These are phyloP conservation scores for Strobilomyces confusus DNA, from an alignment of 768 basidiomycete genomes.

Conservation along the genomic window DNA sequence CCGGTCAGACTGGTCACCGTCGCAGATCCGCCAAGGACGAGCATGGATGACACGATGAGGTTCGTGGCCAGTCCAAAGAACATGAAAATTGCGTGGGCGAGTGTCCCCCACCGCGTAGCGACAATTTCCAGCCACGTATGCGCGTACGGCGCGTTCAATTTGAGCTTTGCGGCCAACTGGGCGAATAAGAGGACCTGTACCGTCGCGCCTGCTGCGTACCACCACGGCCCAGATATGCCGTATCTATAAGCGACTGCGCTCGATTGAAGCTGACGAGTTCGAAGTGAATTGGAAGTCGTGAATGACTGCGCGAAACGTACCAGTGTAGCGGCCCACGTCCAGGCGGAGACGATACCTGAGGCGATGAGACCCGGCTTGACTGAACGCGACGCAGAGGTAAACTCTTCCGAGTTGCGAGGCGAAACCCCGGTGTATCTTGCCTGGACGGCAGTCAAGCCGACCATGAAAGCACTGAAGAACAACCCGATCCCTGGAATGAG, in stretches of 20 bases:
- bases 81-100: constrained; percentile 82
- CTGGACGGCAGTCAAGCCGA: constrained; percentile 74
- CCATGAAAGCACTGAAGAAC: constrained; percentile 83
- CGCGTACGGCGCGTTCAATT: constrained; percentile 83
- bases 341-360: constrained; percentile 87
- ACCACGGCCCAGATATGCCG: constrained; percentile 84
- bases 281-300: not conserved
- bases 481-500: constrained; percentile 67
- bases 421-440: constrained; percentile 80
- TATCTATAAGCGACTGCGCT: constrained; percentile 84
- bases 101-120: constrained; percentile 70
- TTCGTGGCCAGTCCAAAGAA: constrained; percentile 93
- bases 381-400: constrained; percentile 75
- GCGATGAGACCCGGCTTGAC: constrained; percentile 92
- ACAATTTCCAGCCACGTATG: constrained; percentile 90
- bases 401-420: constrained; percentile 77
- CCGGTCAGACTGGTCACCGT: constrained; percentile 87
- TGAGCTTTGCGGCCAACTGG: constrained; percentile 85
- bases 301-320: constrained; percentile 30
- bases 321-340: constrained; percentile 86
- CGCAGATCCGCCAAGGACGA: constrained; percentile 76
- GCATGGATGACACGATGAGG: constrained; percentile 86
- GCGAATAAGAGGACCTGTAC: constrained; percentile 91
- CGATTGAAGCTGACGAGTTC: constrained; percentile 56
- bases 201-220: constrained; percentile 88